A percentile compares a stretch with the other conserved stretches of the same genome.
Evolutionary conservation across 257 asterid genomes (phyloP).

Genomic region (Linaria vulgaris): DNA sequence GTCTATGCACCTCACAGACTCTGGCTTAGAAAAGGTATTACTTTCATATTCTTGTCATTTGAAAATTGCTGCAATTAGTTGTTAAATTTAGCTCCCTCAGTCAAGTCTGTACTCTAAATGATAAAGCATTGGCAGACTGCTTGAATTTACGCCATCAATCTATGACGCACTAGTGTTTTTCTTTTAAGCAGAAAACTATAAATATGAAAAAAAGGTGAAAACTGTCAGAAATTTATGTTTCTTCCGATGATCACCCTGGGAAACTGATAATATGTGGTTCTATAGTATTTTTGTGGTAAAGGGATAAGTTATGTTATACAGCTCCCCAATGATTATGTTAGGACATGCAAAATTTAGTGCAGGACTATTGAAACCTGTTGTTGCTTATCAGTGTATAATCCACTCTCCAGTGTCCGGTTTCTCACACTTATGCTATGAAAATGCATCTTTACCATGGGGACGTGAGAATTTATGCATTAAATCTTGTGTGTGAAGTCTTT

Average conservation of each 20-base stretch:
- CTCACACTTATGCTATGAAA: background rate
- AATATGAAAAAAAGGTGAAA: background rate
- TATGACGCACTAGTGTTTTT: background rate
- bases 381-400: background rate
- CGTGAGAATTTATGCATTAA: too few relatives aligned
- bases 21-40: conserved; percentile 82
- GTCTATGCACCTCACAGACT: conserved; percentile 89
- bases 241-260: background rate
- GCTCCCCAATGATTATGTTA: background rate
- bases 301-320: too few relatives aligned
- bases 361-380: conserved; percentile 9
- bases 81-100: background rate
- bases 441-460: background rate
- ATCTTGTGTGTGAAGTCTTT: too few relatives aligned
- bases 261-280: conserved; percentile 8
- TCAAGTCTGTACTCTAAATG: conserved; percentile 1
- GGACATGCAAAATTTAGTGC: background rate
- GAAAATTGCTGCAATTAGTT: background rate
- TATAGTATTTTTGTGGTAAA: conserved; percentile 5
- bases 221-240: background rate
- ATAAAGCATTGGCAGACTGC: conserved; percentile 2
- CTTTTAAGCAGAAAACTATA: background rate
- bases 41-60: conserved; percentile 4
- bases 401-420: background rate
- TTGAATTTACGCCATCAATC: background rate